Conservation (phyloP, 2,329 filamentous ascomycete genomes). For the Cladophialophora bantiana region DNA sequence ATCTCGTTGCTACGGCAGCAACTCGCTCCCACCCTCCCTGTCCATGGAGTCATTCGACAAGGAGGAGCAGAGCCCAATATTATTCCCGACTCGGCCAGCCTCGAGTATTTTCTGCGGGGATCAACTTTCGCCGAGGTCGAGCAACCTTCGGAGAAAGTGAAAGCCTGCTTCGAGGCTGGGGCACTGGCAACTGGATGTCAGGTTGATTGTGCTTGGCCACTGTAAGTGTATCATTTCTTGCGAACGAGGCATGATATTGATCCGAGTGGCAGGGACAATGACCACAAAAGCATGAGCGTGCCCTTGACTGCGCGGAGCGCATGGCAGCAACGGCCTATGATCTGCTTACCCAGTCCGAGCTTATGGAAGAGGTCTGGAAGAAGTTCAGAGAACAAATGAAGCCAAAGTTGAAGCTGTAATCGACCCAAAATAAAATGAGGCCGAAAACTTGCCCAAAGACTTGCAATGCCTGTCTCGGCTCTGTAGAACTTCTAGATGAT, state of each 20-base stretch:
- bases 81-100: constrained; percentile 60
- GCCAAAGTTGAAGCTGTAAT: constrained; percentile 9
- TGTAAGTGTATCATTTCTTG: constrained; percentile 16
- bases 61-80: constrained; percentile 64
- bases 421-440: neutral
- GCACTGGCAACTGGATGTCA: constrained; percentile 48
- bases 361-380: constrained; percentile 17
- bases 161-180: constrained; percentile 48
- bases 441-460: too few relatives aligned
- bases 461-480: neutral
- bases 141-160: constrained; percentile 42
- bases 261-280: constrained; percentile 16
- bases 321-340: constrained; percentile 51
- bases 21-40: constrained; percentile 59
- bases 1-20: constrained; percentile 64
- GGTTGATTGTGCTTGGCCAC: constrained; percentile 42
- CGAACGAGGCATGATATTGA: constrained; percentile 11
- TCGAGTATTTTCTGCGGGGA: constrained; percentile 56
- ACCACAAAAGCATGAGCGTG: constrained; percentile 56
- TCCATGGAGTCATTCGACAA: constrained; percentile 63
- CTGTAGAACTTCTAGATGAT: neutral
- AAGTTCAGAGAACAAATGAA: constrained; percentile 14
- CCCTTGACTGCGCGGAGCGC: constrained; percentile 55
- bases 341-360: constrained; percentile 31
- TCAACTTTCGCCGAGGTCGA: constrained; percentile 52